Percentiles rank a stretch among this genome's conserved stretches.
phyloP scores from a whole-genome alignment of 176 grass and related monocot species.

The Coix lacrymajobi region DNA sequence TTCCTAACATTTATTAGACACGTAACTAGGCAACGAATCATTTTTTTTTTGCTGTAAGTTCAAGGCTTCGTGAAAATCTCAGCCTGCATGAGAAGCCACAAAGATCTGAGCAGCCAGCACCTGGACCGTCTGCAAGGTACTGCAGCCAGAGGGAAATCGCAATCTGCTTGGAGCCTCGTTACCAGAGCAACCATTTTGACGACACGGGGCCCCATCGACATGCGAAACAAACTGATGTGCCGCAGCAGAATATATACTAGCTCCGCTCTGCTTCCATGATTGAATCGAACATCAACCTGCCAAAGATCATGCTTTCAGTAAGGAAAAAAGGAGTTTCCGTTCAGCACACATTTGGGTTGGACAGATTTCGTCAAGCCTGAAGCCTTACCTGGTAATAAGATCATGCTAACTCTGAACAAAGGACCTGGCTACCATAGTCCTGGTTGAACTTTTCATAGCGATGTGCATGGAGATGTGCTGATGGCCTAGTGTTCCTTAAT shows the following conservation, averaged over 20 bases:
- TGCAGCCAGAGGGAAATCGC: background rate
- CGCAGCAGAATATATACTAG: background rate
- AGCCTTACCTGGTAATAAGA: slow-evolving; percentile 8
- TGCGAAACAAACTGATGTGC: background rate
- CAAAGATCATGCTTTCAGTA: background rate
- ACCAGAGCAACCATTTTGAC: background rate
- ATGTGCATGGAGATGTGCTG: slow-evolving; percentile 86
- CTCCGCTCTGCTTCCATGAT: background rate
- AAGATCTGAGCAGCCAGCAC: background rate
- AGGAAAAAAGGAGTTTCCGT: background rate
- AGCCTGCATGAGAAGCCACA: background rate
- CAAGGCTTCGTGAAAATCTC: background rate
- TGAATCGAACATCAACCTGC: background rate
- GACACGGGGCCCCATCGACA: background rate
- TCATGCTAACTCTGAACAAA: slow-evolving; percentile 24
- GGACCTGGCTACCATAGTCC: slow-evolving; percentile 85
- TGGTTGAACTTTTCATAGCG: slow-evolving; percentile 82
- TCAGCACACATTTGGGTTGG: background rate
- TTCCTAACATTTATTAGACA: background rate
- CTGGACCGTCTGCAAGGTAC: background rate
- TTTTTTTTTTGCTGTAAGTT: background rate
- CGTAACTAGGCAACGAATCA: slow-evolving; percentile 10
- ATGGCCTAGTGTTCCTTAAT: slow-evolving; percentile 79
- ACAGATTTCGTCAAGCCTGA: background rate
- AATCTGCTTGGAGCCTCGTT: background rate